Conservation (phyloP, 1,139 yeast species). For the Nakaseomyces delphensis region DNA sequence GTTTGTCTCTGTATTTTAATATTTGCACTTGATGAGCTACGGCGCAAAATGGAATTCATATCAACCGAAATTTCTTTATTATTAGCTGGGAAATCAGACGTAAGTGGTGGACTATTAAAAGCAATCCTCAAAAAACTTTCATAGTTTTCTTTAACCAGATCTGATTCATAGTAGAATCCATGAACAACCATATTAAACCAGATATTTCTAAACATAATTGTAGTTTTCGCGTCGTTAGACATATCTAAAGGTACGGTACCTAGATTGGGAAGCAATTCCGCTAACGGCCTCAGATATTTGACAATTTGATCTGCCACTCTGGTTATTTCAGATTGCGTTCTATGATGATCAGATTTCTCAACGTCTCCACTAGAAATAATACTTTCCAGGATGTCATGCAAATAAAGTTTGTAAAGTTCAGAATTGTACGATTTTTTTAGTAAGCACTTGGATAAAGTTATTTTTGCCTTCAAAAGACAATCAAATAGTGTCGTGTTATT, state of each 20-base stretch:
- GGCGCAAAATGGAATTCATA: constrained; percentile 78
- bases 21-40: constrained; percentile 81
- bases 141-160: constrained; percentile 41
- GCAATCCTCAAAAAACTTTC: constrained; percentile 63
- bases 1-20: constrained; percentile 67
- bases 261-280: constrained; percentile 58
- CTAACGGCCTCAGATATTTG: constrained; percentile 61
- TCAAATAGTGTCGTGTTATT: constrained; percentile 32
- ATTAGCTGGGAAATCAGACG: constrained; percentile 77
- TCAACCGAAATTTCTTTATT: constrained; percentile 89
- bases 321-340: constrained; percentile 70
- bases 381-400: constrained; percentile 56
- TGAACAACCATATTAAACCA: constrained; percentile 95
- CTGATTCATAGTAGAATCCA: constrained; percentile 64
- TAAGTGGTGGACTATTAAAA: constrained; percentile 82
- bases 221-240: constrained; percentile 26
- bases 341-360: constrained; percentile 67
- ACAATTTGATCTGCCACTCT: constrained; percentile 72
- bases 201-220: constrained; percentile 62
- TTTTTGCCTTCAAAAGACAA: constrained; percentile 42
- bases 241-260: constrained; percentile 37
- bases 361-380: constrained; percentile 79
- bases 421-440: constrained; percentile 30
- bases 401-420: constrained; percentile 50
- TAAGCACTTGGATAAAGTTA: constrained; percentile 44